Evolutionary conservation across 805 yeast genomes (phyloP).

Genomic region (Myxozyma vanderwaltii): DNA sequence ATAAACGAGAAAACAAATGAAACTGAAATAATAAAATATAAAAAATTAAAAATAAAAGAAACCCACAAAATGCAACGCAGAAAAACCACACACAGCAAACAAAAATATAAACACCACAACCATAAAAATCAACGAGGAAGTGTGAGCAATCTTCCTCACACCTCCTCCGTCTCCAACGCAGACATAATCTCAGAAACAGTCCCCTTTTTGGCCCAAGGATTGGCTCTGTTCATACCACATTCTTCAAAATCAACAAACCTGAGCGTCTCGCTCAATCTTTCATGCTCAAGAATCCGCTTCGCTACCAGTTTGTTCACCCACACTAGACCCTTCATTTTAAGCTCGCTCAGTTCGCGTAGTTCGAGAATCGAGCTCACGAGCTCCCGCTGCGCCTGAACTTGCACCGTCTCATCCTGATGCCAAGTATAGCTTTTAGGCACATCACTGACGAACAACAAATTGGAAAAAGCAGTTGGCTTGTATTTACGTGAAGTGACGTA

Average conservation of each 20-base stretch:
- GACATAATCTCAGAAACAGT: background rate
- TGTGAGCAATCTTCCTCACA: too few relatives aligned
- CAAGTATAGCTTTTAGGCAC: conserved; percentile 42
- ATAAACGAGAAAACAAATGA: too few relatives aligned
- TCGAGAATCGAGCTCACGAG: conserved; percentile 36
- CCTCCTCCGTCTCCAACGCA: conserved; percentile 8
- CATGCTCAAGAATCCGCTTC: conserved; percentile 34
- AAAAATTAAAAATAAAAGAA: too few relatives aligned
- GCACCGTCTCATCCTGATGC: conserved; percentile 38
- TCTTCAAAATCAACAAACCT: conserved; percentile 36
- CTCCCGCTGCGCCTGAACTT: conserved; percentile 37
- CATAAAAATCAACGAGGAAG: too few relatives aligned
- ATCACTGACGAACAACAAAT: conserved; percentile 42
- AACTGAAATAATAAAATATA: too few relatives aligned
- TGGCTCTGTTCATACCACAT: conserved; percentile 32
- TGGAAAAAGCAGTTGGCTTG: conserved; percentile 30
- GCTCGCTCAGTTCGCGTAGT: conserved; percentile 45
- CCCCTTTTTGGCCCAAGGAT: conserved; percentile 31
- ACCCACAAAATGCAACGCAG: background rate
- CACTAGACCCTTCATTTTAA: conserved; percentile 50
- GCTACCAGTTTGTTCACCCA: conserved; percentile 51
- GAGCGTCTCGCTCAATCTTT: conserved; percentile 40
- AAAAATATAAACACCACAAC: background rate
- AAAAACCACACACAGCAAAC: background rate
- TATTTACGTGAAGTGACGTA: conserved; percentile 36